phyloP scores from a whole-genome alignment of 202 grass and related monocot species.

The Panicum hallii region DNA sequence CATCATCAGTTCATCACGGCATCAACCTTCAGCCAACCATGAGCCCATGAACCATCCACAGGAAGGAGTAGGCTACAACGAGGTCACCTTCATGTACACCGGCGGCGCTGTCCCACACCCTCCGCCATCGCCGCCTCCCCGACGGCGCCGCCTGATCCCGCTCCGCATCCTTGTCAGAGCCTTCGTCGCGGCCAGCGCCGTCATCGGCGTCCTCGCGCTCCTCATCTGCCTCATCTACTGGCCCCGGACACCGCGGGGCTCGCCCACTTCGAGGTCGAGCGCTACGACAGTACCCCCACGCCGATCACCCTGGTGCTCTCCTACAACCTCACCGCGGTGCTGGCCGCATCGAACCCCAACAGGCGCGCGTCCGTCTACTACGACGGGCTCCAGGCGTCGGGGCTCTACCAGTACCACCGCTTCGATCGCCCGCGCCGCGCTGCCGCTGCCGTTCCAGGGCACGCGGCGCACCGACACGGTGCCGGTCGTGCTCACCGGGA shows the following conservation, averaged over 20 bases:
- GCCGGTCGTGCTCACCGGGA: constrained; percentile 46
- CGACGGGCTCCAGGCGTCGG: constrained; percentile 45
- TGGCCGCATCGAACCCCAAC: constrained; percentile 58
- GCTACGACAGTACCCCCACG: constrained; percentile 17
- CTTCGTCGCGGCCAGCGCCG: constrained; percentile 34
- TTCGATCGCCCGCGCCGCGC: constrained; percentile 40
- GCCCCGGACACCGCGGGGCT: constrained; percentile 48
- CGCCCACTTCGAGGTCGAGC: constrained; percentile 2
- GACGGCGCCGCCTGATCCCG: not conserved
- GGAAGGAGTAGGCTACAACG: constrained; percentile 21
- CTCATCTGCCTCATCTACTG: constrained; percentile 66
- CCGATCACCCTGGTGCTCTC: constrained; percentile 29
- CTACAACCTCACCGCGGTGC: constrained; percentile 48
- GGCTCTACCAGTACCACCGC: constrained; percentile 46
- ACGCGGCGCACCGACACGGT: constrained; percentile 32
- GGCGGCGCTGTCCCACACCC: not conserved
- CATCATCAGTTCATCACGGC: not conserved
- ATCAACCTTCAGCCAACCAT: constrained; percentile 4
- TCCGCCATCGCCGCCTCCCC: not conserved
- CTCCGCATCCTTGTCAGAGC: constrained; percentile 21
- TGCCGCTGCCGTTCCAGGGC: constrained; percentile 66
- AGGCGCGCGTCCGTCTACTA: constrained; percentile 55
- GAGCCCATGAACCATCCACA: constrained; percentile 36
- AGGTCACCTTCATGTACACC: not conserved
- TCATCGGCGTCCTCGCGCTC: constrained; percentile 40